These are phyloP conservation scores for Pythium dissimile DNA, from an alignment of 352 stramenopile genomes.

Conservation along the genomic window DNA sequence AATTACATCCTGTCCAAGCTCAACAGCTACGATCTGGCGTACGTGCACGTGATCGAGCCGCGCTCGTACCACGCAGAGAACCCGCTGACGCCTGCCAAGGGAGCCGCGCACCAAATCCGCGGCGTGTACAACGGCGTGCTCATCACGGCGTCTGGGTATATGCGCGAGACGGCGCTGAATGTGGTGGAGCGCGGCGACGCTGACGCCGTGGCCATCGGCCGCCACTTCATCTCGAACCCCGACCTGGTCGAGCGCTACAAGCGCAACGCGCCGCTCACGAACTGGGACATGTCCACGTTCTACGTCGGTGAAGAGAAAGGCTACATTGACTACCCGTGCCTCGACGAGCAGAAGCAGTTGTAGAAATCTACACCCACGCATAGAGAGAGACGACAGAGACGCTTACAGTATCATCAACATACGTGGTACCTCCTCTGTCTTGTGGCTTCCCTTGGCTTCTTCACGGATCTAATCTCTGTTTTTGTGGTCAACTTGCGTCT, in stretches of 20 bases:
- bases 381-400: not conserved
- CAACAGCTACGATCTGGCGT: conserved; percentile 58
- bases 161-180: conserved; percentile 17
- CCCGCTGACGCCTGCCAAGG: conserved; percentile 37
- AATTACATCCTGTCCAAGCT: conserved; percentile 48
- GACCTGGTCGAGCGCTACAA: conserved; percentile 35
- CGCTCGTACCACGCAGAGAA: conserved; percentile 42
- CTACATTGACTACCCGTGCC: conserved; percentile 52
- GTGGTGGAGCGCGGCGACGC: conserved; percentile 22
- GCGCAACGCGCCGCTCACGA: conserved; percentile 21
- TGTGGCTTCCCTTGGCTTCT: not conserved
- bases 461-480: not conserved
- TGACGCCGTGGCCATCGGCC: conserved; percentile 36
- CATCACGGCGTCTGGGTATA: conserved; percentile 25
- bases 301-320: conserved; percentile 41
- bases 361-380: not conserved
- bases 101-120: conserved; percentile 20
- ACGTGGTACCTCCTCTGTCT: too few species aligned
- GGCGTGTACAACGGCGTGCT: conserved; percentile 31
- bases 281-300: conserved; percentile 44
- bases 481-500: not conserved
- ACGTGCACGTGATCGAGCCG: conserved; percentile 66
- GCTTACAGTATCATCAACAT: not conserved
- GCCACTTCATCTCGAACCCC: conserved; percentile 44
- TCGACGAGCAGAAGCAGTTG: conserved; percentile 20